Conservation (phyloP, 345 rosid species). For the Excoecaria agallocha region DNA sequence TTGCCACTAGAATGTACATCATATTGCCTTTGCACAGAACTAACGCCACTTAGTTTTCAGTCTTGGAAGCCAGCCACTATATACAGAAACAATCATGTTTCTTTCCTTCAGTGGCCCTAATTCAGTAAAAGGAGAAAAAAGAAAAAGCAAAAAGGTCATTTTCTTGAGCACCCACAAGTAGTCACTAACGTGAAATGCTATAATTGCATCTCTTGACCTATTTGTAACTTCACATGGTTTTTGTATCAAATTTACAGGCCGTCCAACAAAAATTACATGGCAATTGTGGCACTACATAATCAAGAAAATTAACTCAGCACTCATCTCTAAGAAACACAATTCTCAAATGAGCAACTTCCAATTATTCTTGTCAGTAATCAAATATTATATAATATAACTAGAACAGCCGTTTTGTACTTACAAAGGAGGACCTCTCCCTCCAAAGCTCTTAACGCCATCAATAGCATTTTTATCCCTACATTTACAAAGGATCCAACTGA, state of each 20-base stretch:
- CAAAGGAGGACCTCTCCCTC: constrained; percentile 37
- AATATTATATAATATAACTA: constrained; percentile 24
- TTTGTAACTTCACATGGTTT: background rate
- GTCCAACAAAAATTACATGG: constrained; percentile 17
- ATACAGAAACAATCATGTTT: background rate
- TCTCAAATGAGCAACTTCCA: constrained; percentile 33
- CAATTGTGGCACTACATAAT: constrained; percentile 15
- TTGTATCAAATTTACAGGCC: constrained; percentile 2
- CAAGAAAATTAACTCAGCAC: constrained; percentile 26
- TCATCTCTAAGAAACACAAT: constrained; percentile 31
- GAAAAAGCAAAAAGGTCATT: background rate
- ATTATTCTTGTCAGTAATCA: constrained; percentile 40
- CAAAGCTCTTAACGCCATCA: constrained; percentile 35
- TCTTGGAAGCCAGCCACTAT: background rate
- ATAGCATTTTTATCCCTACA: constrained; percentile 34
- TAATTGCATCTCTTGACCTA: no score
- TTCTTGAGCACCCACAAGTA: background rate
- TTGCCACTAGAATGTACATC: background rate
- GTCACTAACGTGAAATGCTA: background rate
- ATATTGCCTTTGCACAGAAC: background rate
- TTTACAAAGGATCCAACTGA: constrained; percentile 39
- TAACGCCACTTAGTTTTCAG: background rate
- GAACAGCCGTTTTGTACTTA: constrained; percentile 47
- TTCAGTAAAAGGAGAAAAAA: background rate
- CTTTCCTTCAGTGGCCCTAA: background rate